Base-by-base conservation (phyloP, 306 rosid species). In the Pterocarpus macrocarpus region DNA sequence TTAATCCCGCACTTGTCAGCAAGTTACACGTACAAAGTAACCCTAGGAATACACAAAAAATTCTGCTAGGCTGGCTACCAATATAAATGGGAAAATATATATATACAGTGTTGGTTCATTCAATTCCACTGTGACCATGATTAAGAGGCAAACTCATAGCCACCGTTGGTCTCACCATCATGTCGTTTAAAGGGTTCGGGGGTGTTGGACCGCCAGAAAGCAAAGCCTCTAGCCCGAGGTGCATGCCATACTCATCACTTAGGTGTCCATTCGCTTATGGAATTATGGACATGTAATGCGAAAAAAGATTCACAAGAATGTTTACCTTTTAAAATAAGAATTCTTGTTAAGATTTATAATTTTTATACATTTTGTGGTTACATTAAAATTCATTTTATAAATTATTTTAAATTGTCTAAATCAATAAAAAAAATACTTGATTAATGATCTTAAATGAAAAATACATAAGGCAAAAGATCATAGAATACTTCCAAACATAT, bases 91-190 rank as follows among this genome's bases (percentile, higher is more conserved):
- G 69, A 64, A 58, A 22, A 28, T 14, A 22, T 22, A 22, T 22
- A 22, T 22, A 22, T 22, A 22, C 1, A 22, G 28, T 1, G 28
- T 22, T 22, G 74, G 38, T 66, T 79, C 77, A 32, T 45, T 65
- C 73, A 30, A 32, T 61, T 61, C 39, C 35, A 1, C 71, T 74
- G 38, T 53, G 43, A 61, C 13, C 7, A 6, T 59, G 43, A 28
- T 2, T 30, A 56, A 69, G 63, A 17, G 50, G 65, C 50, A 70
- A 71, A 62, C n/a, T 74, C 86, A 74, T 12, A 34, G 61, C 69
- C 84, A 82, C 74, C 84, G 88, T 71, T 77, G 83, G 79, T 39
- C 86, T 75, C 83, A 35, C 89, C 86, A 85, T 83, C 86, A 81
- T 41, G 79, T 71, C 45, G 41, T 7, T 41, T 43, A 43, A 43